These are phyloP conservation scores for Colletotrichum paranaense DNA, from an alignment of 2,329 filamentous ascomycete species.

Conservation along the genomic window DNA sequence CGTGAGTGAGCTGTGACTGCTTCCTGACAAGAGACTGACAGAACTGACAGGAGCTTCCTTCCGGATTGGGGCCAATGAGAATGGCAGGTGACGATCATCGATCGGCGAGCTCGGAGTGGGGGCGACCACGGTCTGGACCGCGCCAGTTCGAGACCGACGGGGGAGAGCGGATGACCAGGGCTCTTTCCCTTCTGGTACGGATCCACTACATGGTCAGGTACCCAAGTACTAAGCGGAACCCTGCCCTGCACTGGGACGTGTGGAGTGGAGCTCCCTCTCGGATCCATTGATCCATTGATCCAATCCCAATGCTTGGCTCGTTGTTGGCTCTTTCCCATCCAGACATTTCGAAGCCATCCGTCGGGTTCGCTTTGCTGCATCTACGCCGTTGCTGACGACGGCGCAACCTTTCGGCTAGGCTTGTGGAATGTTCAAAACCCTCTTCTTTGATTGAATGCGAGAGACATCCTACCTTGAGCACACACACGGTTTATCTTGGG, in stretches of 20 bases:
- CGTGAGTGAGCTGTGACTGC: no score
- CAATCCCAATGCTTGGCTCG: not conserved
- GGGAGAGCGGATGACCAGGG: not conserved
- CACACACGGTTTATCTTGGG: not conserved
- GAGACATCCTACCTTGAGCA: not conserved
- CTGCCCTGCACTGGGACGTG: not conserved
- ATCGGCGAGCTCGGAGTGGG: slow-evolving; percentile 20
- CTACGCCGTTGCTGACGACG: slow-evolving; percentile 9
- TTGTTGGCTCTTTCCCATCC: slow-evolving; percentile 19
- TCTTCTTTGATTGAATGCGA: not conserved
- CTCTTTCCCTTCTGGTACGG: not conserved
- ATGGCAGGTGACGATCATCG: slow-evolving; percentile 28
- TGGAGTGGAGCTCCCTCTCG: not conserved
- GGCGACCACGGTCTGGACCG: slow-evolving; percentile 29
- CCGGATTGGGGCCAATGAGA: slow-evolving; percentile 27
- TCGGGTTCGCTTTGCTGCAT: not conserved
- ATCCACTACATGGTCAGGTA: no score
- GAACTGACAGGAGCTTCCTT: slow-evolving; percentile 1
- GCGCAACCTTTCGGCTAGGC: not conserved
- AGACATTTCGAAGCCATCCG: not conserved
- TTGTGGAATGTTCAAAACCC: slow-evolving; percentile 7
- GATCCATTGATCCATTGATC: not conserved
- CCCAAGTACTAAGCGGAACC: not conserved
- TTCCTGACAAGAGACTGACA: not conserved
- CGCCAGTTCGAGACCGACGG: slow-evolving; percentile 23